Base-by-base conservation (phyloP, 176 grass and related monocot species). In the Lolium multiflorum region DNA sequence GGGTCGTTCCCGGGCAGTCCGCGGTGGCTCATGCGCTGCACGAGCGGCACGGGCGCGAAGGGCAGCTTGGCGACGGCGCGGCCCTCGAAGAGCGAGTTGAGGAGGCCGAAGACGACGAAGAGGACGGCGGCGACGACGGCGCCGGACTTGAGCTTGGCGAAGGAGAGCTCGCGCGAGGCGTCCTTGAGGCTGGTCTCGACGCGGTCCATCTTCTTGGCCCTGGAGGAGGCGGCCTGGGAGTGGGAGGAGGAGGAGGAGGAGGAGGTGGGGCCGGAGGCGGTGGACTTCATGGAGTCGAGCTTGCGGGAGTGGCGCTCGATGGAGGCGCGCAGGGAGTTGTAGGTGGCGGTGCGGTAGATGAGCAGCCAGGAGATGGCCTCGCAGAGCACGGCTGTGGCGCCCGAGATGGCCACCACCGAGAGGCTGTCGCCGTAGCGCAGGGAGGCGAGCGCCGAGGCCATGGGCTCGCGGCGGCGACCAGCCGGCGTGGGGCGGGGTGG, bases 1-100 rank as follows among this genome's bases (percentile, higher is more conserved):
- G 94, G 94, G 57, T 99, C 92, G 83, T 78, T 88, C 7, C 94
- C 97, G 22, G 85, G 90, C 11, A 99, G 68, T 1, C 97, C 97
- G 12, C 97, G 89, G 87, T 99, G 97, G 92, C 97, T 99, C 97
- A 99, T 99, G 67, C 95, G 95, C 70, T 92, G 92, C 22, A 97
- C 87, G 75, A 99, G 84, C 16, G 92, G 88, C 46, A 97, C 82
- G 38, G 97, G 97, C 39, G 77, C 76, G 72, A 96, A 96, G 48
- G 97, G 97, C 57, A 99, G 86, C 79, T 96, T 99, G 44, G 90
- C 97, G 75, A 99, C 87, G 72, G 67, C 74, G 74, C 94, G 90
- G 11, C 97, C 97, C 79, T 99, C 97, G 83, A 99, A 99, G 80
- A 99, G 94, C 6, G 94, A 99, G 84, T 94, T 99, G 82, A 99